Conservation (phyloP, 106 monocot genomes). For the Acorus calamus region DNA sequence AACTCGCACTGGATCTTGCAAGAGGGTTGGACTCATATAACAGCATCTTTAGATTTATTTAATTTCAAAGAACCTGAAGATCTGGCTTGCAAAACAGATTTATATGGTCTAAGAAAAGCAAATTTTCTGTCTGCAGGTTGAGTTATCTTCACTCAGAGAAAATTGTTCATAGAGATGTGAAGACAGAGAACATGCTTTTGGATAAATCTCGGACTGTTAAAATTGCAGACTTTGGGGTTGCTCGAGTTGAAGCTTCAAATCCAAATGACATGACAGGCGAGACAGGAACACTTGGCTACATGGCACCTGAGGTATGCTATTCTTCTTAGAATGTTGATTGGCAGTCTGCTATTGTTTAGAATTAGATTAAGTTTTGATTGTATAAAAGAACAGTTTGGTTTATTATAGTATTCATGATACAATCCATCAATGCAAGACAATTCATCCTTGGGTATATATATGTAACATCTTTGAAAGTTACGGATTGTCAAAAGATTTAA, state of each 20-base stretch:
- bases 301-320: conserved; percentile 64
- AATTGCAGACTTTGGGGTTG: conserved; percentile 95
- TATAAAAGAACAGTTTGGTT: not conserved
- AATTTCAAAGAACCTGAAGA: too few relatives aligned
- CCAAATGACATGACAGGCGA: conserved; percentile 97
- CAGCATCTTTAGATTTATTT: not conserved
- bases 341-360: not conserved
- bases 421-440: not conserved
- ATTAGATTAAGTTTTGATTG: not conserved
- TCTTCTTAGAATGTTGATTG: not conserved
- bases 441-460: not conserved
- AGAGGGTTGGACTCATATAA: conserved; percentile 37
- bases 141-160: conserved; percentile 77
- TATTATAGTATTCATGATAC: not conserved
- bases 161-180: conserved; percentile 91
- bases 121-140: conserved; percentile 23
- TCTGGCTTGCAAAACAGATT: too few relatives aligned
- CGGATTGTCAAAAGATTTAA: too few relatives aligned
- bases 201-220: conserved; percentile 73
- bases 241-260: conserved; percentile 79
- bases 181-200: conserved; percentile 95
- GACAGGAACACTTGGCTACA: conserved; percentile 74
- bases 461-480: not conserved
- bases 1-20: conserved; percentile 73
- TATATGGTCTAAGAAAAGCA: too few relatives aligned